phyloP scores from a whole-genome alignment of 371 early-diverging fungal genomes.

The Actinomucor elegans region DNA sequence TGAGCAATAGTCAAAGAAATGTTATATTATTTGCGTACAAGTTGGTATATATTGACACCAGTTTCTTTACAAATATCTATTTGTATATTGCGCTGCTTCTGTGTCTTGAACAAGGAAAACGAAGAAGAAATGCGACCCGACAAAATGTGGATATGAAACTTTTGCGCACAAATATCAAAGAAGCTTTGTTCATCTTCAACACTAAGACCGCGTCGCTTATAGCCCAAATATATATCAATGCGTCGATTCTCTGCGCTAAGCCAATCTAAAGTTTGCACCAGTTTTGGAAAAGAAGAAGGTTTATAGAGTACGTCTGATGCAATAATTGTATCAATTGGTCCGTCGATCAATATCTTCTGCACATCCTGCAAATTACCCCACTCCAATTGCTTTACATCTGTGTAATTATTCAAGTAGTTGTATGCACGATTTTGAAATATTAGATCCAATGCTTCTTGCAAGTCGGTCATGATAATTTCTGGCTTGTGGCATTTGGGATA shows the following conservation, averaged over 20 bases:
- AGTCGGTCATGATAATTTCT: constrained; percentile 37
- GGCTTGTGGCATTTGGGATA: background rate
- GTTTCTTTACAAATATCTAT: constrained; percentile 6
- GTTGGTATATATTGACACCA: constrained; percentile 16
- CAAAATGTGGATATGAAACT: constrained; percentile 10
- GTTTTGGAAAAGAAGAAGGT: constrained; percentile 27
- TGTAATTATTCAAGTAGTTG: constrained; percentile 19
- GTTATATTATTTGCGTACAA: constrained; percentile 7
- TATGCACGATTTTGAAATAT: constrained; percentile 30
- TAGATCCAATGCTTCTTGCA: constrained; percentile 42
- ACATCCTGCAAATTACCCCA: constrained; percentile 31
- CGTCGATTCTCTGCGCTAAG: constrained; percentile 23
- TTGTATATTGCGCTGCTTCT: background rate
- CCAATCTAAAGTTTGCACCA: constrained; percentile 44
- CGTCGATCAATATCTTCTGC: constrained; percentile 1
- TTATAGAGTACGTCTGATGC: constrained; percentile 63
- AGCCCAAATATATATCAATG: constrained; percentile 42
- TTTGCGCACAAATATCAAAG: constrained; percentile 26
- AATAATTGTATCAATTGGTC: constrained; percentile 42
- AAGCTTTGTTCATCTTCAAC: constrained; percentile 29
- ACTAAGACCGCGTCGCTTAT: constrained; percentile 38
- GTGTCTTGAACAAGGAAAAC: background rate
- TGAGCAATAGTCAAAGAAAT: too few relatives aligned
- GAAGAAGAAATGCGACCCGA: too few relatives aligned
- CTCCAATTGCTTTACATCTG: constrained; percentile 20